Evolutionary conservation across 495 filamentous ascomycete genomes (phyloP).

Genomic region (Penicillium bialowiezense): DNA sequence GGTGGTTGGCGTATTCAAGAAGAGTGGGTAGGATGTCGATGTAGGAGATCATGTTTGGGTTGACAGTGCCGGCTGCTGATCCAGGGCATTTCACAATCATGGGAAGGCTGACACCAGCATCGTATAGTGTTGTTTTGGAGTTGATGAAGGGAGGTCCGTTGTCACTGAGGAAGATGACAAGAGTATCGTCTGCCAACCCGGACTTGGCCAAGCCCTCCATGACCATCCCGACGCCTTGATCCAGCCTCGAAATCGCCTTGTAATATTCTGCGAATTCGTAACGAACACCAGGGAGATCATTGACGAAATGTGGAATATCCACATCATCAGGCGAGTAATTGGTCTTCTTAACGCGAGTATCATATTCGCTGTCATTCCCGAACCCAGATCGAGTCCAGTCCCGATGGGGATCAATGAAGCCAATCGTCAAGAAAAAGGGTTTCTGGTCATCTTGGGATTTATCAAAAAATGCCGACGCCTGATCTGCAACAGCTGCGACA

Average conservation of each 20-base stretch:
- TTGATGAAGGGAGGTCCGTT: conserved; percentile 49
- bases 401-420: conserved; percentile 45
- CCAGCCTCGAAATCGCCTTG: conserved; percentile 35
- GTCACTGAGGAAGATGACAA: conserved; percentile 44
- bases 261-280: conserved; percentile 45
- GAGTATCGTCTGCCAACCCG: conserved; percentile 32
- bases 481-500: conserved; percentile 30
- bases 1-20: conserved; percentile 35
- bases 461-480: conserved; percentile 33
- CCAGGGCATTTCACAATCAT: conserved; percentile 37
- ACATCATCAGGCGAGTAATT: conserved; percentile 25
- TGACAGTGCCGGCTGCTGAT: conserved; percentile 17
- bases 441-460: conserved; percentile 18
- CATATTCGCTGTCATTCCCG: conserved; percentile 31
- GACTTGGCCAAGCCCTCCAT: conserved; percentile 27
- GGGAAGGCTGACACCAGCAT: conserved; percentile 42
- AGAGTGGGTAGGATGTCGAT: conserved; percentile 44
- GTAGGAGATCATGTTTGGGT: conserved; percentile 46
- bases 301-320: conserved; percentile 32
- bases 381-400: conserved; percentile 39
- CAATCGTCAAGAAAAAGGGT: conserved; percentile 44
- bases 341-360: conserved; percentile 11
- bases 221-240: conserved; percentile 41
- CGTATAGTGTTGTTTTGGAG: conserved; percentile 48
- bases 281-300: conserved; percentile 34